phyloP scores from a whole-genome alignment of 2,329 filamentous ascomycete genomes.

The Colletotrichum brevisporum region DNA sequence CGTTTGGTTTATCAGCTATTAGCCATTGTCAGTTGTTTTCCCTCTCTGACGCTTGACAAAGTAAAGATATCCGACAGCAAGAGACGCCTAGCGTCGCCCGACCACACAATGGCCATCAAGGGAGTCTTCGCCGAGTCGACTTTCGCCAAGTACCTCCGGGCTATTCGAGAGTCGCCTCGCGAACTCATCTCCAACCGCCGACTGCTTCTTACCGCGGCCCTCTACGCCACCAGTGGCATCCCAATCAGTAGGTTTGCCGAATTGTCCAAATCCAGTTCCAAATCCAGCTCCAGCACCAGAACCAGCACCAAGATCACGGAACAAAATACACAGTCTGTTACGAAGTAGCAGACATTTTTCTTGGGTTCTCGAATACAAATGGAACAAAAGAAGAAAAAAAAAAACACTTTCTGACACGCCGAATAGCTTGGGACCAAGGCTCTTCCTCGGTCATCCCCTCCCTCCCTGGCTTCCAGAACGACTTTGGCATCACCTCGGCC shows the following conservation, averaged over 20 bases:
- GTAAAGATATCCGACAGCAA: too few species aligned
- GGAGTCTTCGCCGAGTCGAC: conserved; percentile 17
- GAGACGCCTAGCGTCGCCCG: too few species aligned
- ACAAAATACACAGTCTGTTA: too few species aligned
- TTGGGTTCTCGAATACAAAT: too few species aligned
- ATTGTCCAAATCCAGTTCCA: too few species aligned
- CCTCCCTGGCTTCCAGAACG: conserved; percentile 52
- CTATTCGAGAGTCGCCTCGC: conserved; percentile 40
- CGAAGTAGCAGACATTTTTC: too few species aligned
- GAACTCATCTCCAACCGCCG: conserved; percentile 41
- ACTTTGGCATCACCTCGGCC: conserved; percentile 49
- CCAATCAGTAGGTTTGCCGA: conserved; percentile 25
- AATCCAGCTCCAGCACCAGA: too few species aligned
- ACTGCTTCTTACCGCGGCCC: conserved; percentile 38
- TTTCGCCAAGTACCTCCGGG: conserved; percentile 39
- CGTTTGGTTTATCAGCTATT: background rate
- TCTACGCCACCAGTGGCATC: conserved; percentile 43
- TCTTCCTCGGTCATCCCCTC: conserved; percentile 47
- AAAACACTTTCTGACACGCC: background rate
- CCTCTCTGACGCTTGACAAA: too few species aligned
- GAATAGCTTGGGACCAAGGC: conserved; percentile 16
- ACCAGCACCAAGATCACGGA: background rate
- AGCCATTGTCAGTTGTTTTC: too few species aligned
- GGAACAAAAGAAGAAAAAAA: too few species aligned
- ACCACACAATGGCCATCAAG: conserved; percentile 20